Conservation (phyloP, 768 basidiomycete species). For the Phallus indusiatus region DNA sequence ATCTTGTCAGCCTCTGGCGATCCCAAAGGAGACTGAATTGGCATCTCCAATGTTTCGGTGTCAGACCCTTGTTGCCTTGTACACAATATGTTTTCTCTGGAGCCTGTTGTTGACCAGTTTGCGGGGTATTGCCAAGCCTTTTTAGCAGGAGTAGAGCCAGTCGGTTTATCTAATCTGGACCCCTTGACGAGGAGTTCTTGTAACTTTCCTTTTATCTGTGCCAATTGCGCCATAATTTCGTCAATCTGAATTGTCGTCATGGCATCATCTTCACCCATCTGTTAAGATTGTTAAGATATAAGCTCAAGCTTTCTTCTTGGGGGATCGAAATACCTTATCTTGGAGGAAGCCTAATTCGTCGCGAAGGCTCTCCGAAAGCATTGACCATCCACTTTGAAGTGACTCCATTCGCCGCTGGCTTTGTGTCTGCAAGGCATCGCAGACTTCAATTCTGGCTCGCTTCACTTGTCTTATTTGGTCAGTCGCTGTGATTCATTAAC, state of each 20-base stretch:
- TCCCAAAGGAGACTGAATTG: background rate
- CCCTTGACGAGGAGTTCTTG: conserved; percentile 46
- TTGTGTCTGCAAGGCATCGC: conserved; percentile 37
- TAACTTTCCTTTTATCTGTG: conserved; percentile 11
- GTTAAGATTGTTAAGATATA: conserved; percentile 7
- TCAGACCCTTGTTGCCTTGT: background rate
- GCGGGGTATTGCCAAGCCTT: conserved; percentile 61
- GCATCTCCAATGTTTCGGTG: background rate
- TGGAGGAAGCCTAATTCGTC: conserved; percentile 31
- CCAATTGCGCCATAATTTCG: conserved; percentile 33
- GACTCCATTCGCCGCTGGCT: conserved; percentile 43
- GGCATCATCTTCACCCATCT: conserved; percentile 35
- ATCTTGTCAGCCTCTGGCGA: background rate
- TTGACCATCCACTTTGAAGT: conserved; percentile 40
- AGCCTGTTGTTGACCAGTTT: conserved; percentile 61
- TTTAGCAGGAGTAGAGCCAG: conserved; percentile 71
- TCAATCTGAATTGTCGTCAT: conserved; percentile 36
- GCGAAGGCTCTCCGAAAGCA: conserved; percentile 41
- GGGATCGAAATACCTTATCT: conserved; percentile 37
- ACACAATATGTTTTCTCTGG: conserved; percentile 49
- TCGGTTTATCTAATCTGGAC: conserved; percentile 51
- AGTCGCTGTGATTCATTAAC: conserved; percentile 33
- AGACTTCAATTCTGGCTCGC: conserved; percentile 55
- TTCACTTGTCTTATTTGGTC: conserved; percentile 56
- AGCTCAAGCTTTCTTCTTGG: background rate